Conservation (phyloP, 2,329 filamentous ascomycete species). For the Fusarium nematophilum region DNA sequence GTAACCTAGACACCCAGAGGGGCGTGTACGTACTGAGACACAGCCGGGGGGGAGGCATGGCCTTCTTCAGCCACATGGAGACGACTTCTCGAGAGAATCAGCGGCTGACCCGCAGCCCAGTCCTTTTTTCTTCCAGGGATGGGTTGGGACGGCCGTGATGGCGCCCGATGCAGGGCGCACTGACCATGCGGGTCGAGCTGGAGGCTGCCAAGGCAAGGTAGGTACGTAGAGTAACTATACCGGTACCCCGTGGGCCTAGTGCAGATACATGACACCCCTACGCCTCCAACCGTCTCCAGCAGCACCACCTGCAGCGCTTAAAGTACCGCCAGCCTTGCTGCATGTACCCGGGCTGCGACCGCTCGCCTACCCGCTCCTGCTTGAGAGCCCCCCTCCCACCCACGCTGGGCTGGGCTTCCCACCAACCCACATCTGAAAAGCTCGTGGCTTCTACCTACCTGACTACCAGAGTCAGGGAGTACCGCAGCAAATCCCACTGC, state of each 20-base stretch:
- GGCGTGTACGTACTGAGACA: not conserved
- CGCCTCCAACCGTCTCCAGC: constrained; percentile 6
- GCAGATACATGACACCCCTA: constrained; percentile 16
- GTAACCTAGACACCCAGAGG: not conserved
- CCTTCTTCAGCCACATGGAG: constrained; percentile 7
- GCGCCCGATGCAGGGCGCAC: constrained; percentile 29
- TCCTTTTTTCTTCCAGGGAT: not conserved
- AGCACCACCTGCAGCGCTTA: constrained; percentile 18
- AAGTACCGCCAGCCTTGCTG: constrained; percentile 37
- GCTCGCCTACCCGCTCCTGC: constrained; percentile 15
- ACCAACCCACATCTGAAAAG: constrained; percentile 1
- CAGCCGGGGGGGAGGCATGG: too few relatives aligned
- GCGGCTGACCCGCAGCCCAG: constrained; percentile 29
- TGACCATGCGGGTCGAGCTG: constrained; percentile 23
- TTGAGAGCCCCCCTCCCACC: constrained; percentile 16
- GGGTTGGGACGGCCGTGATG: constrained; percentile 1
- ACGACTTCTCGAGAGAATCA: constrained; percentile 13
- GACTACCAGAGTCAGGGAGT: too few relatives aligned
- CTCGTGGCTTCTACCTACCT: constrained; percentile 1
- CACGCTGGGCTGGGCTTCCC: too few relatives aligned
- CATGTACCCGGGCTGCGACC: constrained; percentile 24
- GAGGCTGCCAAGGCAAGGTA: too few relatives aligned
- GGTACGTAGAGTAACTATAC: too few relatives aligned
- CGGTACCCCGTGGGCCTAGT: too few relatives aligned
- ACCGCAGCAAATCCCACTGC: too few relatives aligned